phyloP scores from a whole-genome alignment of 1,284 basidiomycete species.

The Mycena sp. region DNA sequence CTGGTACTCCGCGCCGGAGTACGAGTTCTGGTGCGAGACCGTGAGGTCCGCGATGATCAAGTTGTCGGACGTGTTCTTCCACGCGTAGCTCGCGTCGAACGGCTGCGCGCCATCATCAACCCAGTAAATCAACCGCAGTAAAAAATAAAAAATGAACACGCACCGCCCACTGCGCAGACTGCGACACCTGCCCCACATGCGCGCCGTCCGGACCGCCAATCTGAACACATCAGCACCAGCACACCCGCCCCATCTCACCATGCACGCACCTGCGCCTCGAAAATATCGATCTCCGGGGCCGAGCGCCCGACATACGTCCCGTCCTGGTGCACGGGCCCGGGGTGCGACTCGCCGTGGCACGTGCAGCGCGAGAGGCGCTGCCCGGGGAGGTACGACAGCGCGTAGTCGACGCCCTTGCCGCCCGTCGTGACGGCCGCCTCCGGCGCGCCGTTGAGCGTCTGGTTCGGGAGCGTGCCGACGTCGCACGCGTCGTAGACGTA shows the following conservation, averaged over 20 bases:
- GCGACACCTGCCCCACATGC: conserved; percentile 62
- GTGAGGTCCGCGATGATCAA: conserved; percentile 18
- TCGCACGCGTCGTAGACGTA: conserved; percentile 60
- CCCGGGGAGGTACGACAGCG: conserved; percentile 66
- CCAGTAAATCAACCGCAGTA: not conserved
- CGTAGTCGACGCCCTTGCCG: conserved; percentile 37
- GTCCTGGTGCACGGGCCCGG: conserved; percentile 64
- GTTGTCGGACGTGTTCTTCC: conserved; percentile 17
- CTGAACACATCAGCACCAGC: not conserved
- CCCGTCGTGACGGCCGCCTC: conserved; percentile 15
- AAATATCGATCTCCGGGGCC: conserved; percentile 78
- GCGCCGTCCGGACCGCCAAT: conserved; percentile 13
- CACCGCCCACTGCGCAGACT: conserved; percentile 72
- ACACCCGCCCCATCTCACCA: too few species aligned
- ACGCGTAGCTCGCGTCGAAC: conserved; percentile 16
- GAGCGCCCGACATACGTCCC: conserved; percentile 64
- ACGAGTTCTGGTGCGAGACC: conserved; percentile 50
- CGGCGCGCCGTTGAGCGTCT: conserved; percentile 45
- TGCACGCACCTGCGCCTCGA: conserved; percentile 37
- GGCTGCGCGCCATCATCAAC: conserved; percentile 38
- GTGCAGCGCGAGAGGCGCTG: conserved; percentile 67
- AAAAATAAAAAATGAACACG: not conserved
- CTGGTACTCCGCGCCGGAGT: conserved; percentile 54
- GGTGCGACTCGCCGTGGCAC: conserved; percentile 72
- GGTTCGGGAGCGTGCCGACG: conserved; percentile 63